Evolutionary conservation across 2,329 filamentous ascomycete genomes (phyloP), one percentile per base, ranked within the genome.

Genomic region (Onygena corvina): DNA sequence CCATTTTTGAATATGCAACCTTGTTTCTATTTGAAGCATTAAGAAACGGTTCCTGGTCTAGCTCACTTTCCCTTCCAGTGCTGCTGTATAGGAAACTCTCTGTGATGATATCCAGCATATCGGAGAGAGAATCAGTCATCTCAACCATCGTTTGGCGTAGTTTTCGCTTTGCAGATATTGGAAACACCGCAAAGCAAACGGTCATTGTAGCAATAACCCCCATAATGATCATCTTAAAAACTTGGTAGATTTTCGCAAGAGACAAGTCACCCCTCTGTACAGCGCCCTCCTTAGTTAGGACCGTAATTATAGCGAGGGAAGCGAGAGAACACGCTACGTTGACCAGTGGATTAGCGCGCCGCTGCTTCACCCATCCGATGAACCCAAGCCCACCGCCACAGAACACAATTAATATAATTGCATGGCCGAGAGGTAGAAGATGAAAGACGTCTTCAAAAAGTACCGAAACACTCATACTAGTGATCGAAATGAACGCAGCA

Each of bases 221-320:
- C 69, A 90, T 79, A n/a, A 84, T 64, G 40, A 93, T 74, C 76
- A 93, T 89, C 63, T 88, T 86, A 58, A 92, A 69, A 21, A 90
- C 81, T 64, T 93, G 86, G 0, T 80, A 71, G 47, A 94, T 83
- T 66, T 93, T 93, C 51, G 79, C 79, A 57, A 84, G 80, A 0
- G 84, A 88, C 59, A 94, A 87, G 47, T 83, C 81, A 4, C 85
- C 86, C 29, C 77, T 80, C 59, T 94, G 86, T 0, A 95, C 81
- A 2, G 87, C 81, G 46, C 87, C 88, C 65, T 95, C 90, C 66
- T 93, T 94, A 8, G 90, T 94, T 53, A 95, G 71, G 40, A 94
- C 79, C 2, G 85, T 89, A 61, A 95, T 94, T 54, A 92, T 85
- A 46, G 86, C 86, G 51, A 96, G 80, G 29, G 86, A 90, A 4